A percentile compares a stretch with the other conserved stretches of the same genome.
These are phyloP conservation scores for Actinomucor elegans DNA, from an alignment of 371 early-diverging fungal genomes.

Conservation along the genomic window DNA sequence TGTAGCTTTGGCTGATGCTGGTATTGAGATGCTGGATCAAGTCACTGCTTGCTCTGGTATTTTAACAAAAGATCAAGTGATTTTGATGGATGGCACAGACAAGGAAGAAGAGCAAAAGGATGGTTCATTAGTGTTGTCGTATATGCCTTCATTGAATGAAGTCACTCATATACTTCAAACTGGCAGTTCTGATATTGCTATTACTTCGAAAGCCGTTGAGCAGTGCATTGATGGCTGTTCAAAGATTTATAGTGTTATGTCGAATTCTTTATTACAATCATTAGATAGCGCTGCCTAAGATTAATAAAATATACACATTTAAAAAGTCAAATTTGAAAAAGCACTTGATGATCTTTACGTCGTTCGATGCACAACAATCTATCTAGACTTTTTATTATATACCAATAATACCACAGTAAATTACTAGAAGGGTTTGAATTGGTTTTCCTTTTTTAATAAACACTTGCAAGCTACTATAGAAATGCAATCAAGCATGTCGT, in stretches of 20 bases:
- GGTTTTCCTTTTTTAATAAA: too few relatives aligned
- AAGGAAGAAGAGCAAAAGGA: constrained; percentile 70
- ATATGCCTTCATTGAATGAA: constrained; percentile 87
- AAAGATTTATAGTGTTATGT: constrained; percentile 81
- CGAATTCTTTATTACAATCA: constrained; percentile 46
- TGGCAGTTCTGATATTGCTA: constrained; percentile 65
- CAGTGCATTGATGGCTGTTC: constrained; percentile 83
- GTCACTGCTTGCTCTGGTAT: constrained; percentile 84
- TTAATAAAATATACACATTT: too few relatives aligned
- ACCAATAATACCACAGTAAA: too few relatives aligned
- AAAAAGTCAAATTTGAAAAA: too few relatives aligned
- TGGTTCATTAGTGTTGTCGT: constrained; percentile 76
- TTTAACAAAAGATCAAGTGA: constrained; percentile 39
- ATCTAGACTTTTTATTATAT: too few relatives aligned
- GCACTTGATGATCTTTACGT: too few relatives aligned
- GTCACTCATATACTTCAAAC: constrained; percentile 85
- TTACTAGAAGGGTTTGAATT: too few relatives aligned
- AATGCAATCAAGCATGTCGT: too few relatives aligned
- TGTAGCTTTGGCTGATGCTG: constrained; percentile 90
- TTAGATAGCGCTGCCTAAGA: constrained; percentile 5
- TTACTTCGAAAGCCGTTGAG: constrained; percentile 69
- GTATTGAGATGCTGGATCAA: constrained; percentile 91
- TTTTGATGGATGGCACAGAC: constrained; percentile 71
- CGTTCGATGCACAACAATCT: too few relatives aligned
- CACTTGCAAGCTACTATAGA: too few relatives aligned